Conservation (phyloP, 1,139 yeast species). For the Entelexis paramagnoliae region DNA sequence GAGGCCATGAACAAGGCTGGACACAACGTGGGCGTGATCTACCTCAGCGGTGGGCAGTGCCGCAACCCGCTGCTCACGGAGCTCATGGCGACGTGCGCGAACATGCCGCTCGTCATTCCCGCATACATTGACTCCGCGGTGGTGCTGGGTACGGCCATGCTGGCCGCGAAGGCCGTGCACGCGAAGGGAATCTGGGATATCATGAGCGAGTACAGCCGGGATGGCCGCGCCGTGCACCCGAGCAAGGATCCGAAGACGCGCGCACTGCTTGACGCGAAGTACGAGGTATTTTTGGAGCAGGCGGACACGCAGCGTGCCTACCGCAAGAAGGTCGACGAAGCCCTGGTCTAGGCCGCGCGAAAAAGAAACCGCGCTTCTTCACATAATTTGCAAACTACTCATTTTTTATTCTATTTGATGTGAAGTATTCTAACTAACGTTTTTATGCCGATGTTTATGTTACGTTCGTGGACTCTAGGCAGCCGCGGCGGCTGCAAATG, state of each 20-base stretch:
- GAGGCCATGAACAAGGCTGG: constrained; percentile 76
- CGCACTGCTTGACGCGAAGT: constrained; percentile 58
- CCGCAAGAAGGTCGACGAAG: constrained; percentile 45
- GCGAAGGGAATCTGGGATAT: constrained; percentile 57
- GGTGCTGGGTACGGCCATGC: constrained; percentile 85
- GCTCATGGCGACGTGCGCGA: constrained; percentile 84
- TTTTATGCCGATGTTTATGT: no score
- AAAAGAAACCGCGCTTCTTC: no score
- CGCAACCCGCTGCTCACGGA: constrained; percentile 82
- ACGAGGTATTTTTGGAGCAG: constrained; percentile 77
- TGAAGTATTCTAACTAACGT: no score
- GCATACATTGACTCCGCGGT: constrained; percentile 94
- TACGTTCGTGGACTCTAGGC: no score
- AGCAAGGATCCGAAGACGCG: constrained; percentile 46
- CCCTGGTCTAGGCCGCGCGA: constrained; percentile 13
- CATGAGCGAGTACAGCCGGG: constrained; percentile 75
- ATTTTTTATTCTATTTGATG: no score
- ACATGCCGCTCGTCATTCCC: constrained; percentile 85
- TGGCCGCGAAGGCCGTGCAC: constrained; percentile 84
- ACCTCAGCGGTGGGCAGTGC: constrained; percentile 95
- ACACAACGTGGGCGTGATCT: constrained; percentile 62
- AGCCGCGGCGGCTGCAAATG: no score
- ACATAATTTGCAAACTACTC: no score
- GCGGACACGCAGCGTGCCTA: constrained; percentile 69
- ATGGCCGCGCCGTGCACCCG: constrained; percentile 71